phyloP scores from a whole-genome alignment of 2,329 filamentous ascomycete species.

The Talaromyces piceae region DNA sequence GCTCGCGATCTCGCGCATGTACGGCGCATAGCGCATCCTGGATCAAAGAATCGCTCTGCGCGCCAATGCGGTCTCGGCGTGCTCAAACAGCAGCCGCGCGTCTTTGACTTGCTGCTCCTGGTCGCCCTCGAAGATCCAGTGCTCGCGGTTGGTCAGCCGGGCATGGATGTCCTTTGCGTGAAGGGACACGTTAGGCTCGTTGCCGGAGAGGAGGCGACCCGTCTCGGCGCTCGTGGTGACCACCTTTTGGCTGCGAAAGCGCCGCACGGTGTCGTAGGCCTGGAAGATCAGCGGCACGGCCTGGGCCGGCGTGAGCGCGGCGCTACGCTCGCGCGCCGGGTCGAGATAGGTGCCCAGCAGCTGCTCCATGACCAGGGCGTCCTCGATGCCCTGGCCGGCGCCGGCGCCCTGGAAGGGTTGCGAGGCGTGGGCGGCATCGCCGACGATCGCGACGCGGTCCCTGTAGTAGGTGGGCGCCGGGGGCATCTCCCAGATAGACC shows the following conservation, averaged over 20 bases:
- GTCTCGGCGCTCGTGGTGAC: slow-evolving; percentile 34
- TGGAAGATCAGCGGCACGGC: slow-evolving; percentile 23
- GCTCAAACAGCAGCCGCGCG: neutral
- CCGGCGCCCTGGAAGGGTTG: slow-evolving; percentile 60
- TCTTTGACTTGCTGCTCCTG: neutral
- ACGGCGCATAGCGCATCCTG: too few relatives aligned
- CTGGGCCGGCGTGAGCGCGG: neutral
- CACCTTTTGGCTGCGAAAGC: slow-evolving; percentile 39
- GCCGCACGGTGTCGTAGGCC: slow-evolving; percentile 39
- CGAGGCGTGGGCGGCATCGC: slow-evolving; percentile 56
- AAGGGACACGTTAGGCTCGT: neutral
- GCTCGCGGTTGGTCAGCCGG: neutral
- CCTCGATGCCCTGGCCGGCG: slow-evolving; percentile 60
- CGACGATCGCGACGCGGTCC: neutral
- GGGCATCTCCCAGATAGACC: neutral
- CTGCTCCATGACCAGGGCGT: slow-evolving; percentile 39
- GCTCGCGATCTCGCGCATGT: too few relatives aligned
- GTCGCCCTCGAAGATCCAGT: neutral
- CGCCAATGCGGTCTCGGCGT: neutral
- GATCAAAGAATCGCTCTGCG: too few relatives aligned
- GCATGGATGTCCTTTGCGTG: neutral
- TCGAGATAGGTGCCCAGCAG: neutral
- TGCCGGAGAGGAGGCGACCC: neutral
- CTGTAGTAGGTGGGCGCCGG: neutral
- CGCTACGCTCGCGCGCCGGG: neutral